Evolutionary conservation across 495 filamentous ascomycete genomes (phyloP), one percentile per base, ranked within the genome.

Genomic region (Lasiosphaeria ovina): DNA sequence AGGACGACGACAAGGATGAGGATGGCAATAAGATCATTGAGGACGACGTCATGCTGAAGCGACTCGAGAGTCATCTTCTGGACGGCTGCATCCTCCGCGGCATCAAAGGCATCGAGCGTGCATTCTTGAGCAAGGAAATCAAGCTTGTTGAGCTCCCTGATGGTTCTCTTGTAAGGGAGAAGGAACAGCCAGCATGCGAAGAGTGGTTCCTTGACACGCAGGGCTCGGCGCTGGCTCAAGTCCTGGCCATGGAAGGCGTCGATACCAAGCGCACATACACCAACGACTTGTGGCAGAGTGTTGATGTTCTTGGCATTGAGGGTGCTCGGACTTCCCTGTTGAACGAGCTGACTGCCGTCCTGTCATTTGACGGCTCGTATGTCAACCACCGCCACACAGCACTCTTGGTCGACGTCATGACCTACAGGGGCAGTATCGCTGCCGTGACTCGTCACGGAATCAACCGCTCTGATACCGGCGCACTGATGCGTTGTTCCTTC

Each of bases 401-500:
- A 17, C 87, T 99, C n/a, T 77, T 99, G 54, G 91, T 96, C 61
- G 94, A 99, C 76, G 91, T 99, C 55, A 99, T 99, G 94, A 97
- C 93, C 16, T 89, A 93, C 55, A 86, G 94, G 50, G 94, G 94
- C 51, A 87, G 89, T 65, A 81, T 99, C 64, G 96, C 96, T 72
- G 93, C 94, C 6, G 92, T 98, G 56, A 98, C 94, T 58, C 91
- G 94, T 73, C 95, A 98, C 63, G 94, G 94, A 78, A 99, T 99
- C 75, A 99, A 99, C 76, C 86, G 95, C 64, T 89, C 92, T 11
- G 95, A 99, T 67, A 99, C 95, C 51, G 94, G 94, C 79, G 94
- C 94, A 2, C 80, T 99, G 67, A 99, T 99, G 94, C 87, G 94
- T 70, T 99, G 94, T 80, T 99, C 94, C 8, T 99, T 99, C 76